Evolutionary conservation across 257 asterid species (phyloP), one percentile per base, ranked within the genome.

Genomic region (Primulina huaijiensis): DNA sequence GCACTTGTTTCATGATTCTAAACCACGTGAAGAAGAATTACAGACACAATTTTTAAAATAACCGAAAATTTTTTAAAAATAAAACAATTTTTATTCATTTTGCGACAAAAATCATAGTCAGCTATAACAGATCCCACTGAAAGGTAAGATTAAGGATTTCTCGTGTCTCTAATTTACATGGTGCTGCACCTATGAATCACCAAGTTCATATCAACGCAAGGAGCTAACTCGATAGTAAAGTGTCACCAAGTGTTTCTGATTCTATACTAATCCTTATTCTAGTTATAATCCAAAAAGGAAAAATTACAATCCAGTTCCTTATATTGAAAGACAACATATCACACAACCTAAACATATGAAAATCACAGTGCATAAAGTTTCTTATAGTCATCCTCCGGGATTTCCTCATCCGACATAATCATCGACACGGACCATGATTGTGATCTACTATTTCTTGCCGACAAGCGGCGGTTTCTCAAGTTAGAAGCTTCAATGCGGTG

Each of bases 401-500:
- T 68, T 19, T 87, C 92, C 0, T 87, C 80, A 59, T 84, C 90
- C 21, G 90, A 79, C 79, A 77, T 31, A 30, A 76, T 50, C 43
- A 76, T 79, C 1, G 96, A 84, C 3, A 67, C 74, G 6, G 90
- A 77, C 80, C 83, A 61, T 6, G 96, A 86, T 14, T 69, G 82
- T 0, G 89, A 83, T 52, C 80, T 65, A 63, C 95, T 84, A 25
- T 82, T 84, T 14, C 88, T 79, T 11, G 72, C 86, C 5, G 91
- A 85, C 70, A 62, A 73, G 31, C 94, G 56, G 1, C 72, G 56
- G 76, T 84, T 89, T 81, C 84, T 86, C 89, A 78, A 65, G 63
- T 89, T 89, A 31, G 95, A 79, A 8, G 92, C 88, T 82, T 90
- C 96, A 21, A 86, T 83, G 29, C 90, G 68, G 34, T 84, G 89